Evolutionary conservation across 208 protist species (phyloP).

Genomic region (Leishmania turanica): DNA sequence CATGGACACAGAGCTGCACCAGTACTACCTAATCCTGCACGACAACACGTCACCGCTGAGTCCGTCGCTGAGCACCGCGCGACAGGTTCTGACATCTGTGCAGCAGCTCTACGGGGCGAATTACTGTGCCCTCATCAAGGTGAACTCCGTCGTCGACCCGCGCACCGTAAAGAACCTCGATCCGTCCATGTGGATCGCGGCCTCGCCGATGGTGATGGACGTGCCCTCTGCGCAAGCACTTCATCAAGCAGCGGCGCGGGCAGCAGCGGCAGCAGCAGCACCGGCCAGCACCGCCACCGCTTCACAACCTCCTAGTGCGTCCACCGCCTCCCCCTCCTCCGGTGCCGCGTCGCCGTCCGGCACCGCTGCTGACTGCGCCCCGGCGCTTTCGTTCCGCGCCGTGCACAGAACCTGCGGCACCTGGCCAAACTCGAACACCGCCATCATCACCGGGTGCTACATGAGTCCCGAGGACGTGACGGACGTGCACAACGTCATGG

Average conservation of each 20-base stretch:
- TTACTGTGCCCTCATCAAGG: conserved; percentile 60
- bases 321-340: conserved; percentile 3
- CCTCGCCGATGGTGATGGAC: conserved; percentile 63
- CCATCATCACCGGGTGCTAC: conserved; percentile 76
- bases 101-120: conserved; percentile 53
- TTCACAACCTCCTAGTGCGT: background rate
- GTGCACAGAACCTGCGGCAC: conserved; percentile 48
- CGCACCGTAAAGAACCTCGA: conserved; percentile 57
- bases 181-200: conserved; percentile 70
- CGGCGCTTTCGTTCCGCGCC: conserved; percentile 33
- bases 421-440: conserved; percentile 43
- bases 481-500: conserved; percentile 67
- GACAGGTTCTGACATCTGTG: conserved; percentile 40
- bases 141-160: conserved; percentile 70
- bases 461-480: conserved; percentile 69
- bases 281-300: conserved; percentile 12
- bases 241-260: conserved; percentile 14
- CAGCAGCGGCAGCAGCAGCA: conserved; percentile 1
- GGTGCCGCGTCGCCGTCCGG: conserved; percentile 11
- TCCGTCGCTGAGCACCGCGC: conserved; percentile 45
- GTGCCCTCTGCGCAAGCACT: conserved; percentile 51
- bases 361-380: background rate
- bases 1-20: conserved; percentile 76
- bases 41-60: conserved; percentile 44
- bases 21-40: conserved; percentile 79